These are phyloP conservation scores for Carex arenaria DNA, from an alignment of 202 grass and related monocot genomes.

Conservation along the genomic window DNA sequence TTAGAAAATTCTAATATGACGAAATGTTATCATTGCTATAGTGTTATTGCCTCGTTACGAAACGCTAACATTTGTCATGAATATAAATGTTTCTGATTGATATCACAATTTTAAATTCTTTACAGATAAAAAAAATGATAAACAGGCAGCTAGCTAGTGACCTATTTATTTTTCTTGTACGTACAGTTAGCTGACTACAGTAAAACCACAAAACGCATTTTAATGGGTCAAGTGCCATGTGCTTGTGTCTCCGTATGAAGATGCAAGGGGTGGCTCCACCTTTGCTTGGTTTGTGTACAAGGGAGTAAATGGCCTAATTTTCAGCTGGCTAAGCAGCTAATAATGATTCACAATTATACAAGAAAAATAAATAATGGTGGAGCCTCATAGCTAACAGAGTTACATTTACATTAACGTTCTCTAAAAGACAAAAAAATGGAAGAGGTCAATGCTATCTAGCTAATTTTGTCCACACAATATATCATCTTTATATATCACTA, in stretches of 20 bases:
- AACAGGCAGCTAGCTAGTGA: not conserved
- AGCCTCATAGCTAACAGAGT: not conserved
- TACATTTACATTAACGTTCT: not conserved
- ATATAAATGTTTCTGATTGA: no score
- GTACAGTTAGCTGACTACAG: not conserved
- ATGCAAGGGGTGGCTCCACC: constrained; percentile 10
- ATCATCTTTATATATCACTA: not conserved
- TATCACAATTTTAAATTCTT: no score
- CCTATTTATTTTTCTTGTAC: no score
- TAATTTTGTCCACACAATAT: not conserved
- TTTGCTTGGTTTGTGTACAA: constrained; percentile 18
- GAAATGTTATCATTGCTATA: no score
- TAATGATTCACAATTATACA: not conserved
- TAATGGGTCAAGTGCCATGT: constrained; percentile 2
- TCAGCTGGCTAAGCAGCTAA: not conserved
- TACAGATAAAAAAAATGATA: no score
- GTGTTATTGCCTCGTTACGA: no score
- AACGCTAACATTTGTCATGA: no score
- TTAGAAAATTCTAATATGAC: no score
- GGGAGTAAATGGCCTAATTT: not conserved
- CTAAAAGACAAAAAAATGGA: no score
- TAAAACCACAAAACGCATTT: not conserved
- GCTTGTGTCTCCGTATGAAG: not conserved
- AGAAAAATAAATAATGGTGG: not conserved
- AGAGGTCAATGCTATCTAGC: no score